Evolutionary conservation across 345 rosid species (phyloP).

Genomic region (Sonneratia caseolaris): DNA sequence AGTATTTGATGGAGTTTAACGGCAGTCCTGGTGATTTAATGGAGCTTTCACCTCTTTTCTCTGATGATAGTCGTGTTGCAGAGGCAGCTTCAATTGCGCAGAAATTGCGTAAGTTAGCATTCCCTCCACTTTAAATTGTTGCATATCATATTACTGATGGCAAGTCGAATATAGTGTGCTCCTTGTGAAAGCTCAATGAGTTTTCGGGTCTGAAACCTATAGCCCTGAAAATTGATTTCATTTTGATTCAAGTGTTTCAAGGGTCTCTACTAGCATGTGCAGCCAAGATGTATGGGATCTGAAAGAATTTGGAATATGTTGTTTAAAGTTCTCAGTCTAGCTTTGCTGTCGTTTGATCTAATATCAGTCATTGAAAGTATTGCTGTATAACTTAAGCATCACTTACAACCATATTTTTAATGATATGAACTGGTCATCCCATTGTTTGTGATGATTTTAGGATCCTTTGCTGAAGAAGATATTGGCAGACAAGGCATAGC

Average conservation of each 20-base stretch:
- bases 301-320: neutral
- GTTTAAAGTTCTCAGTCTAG: neutral
- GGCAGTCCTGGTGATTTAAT: slow-evolving; percentile 98
- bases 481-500: slow-evolving; percentile 74
- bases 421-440: neutral
- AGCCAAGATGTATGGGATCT: neutral
- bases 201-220: neutral
- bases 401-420: neutral
- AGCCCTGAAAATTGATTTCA: neutral
- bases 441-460: slow-evolving; percentile 30
- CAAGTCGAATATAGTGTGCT: neutral
- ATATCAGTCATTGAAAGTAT: neutral
- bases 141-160: neutral
- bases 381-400: too few relatives aligned
- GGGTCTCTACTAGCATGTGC: neutral
- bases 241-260: neutral
- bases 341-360: neutral
- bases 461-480: slow-evolving; percentile 98
- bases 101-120: slow-evolving; percentile 62
- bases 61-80: slow-evolving; percentile 96
- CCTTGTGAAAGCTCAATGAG: neutral
- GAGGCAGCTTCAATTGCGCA: slow-evolving; percentile 99
- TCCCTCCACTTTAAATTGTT: neutral
- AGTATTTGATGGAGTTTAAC: slow-evolving; percentile 99
- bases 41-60: slow-evolving; percentile 97